phyloP scores from a whole-genome alignment of 768 basidiomycete genomes.

The Agrocybe praecox region DNA sequence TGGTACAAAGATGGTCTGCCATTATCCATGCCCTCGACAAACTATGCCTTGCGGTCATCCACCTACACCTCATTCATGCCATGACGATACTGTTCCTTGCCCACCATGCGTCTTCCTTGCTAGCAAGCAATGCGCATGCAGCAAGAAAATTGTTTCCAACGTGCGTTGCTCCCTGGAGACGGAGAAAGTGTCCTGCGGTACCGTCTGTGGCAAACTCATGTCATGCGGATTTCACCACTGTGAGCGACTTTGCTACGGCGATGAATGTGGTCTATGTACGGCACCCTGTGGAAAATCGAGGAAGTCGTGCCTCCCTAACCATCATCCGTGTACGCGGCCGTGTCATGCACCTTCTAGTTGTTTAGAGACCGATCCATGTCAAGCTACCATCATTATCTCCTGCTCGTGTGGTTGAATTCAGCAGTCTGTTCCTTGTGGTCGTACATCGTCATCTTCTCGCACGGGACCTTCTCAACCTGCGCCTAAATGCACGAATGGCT shows the following conservation, averaged over 20 bases:
- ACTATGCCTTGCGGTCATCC: constrained; percentile 83
- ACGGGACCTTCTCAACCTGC: constrained; percentile 37
- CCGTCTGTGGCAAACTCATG: constrained; percentile 76
- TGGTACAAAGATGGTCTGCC: constrained; percentile 77
- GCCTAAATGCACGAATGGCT: constrained; percentile 81
- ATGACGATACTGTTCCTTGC: constrained; percentile 68
- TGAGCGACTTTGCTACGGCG: constrained; percentile 79
- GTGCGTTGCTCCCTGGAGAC: constrained; percentile 79
- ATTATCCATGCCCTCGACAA: constrained; percentile 75
- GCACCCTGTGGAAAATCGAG: constrained; percentile 85
- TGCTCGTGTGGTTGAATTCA: constrained; percentile 87
- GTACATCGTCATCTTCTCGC: constrained; percentile 42
- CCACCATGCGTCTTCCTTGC: constrained; percentile 89
- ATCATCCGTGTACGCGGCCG: constrained; percentile 73
- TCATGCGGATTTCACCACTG: constrained; percentile 91
- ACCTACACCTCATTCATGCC: constrained; percentile 77
- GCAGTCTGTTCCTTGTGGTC: constrained; percentile 75
- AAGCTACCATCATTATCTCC: constrained; percentile 59
- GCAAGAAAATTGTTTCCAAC: constrained; percentile 80
- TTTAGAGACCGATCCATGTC: constrained; percentile 79
- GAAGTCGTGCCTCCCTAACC: constrained; percentile 72
- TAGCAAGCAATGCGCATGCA: constrained; percentile 83
- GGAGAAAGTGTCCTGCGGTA: constrained; percentile 85
- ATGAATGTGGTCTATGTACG: constrained; percentile 77
- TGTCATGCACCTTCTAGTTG: constrained; percentile 93